A percentile compares a stretch with the other conserved stretches of the same genome.
Evolutionary conservation across 2,329 filamentous ascomycete genomes (phyloP).

Genomic region (Phialocephala subalpina): DNA sequence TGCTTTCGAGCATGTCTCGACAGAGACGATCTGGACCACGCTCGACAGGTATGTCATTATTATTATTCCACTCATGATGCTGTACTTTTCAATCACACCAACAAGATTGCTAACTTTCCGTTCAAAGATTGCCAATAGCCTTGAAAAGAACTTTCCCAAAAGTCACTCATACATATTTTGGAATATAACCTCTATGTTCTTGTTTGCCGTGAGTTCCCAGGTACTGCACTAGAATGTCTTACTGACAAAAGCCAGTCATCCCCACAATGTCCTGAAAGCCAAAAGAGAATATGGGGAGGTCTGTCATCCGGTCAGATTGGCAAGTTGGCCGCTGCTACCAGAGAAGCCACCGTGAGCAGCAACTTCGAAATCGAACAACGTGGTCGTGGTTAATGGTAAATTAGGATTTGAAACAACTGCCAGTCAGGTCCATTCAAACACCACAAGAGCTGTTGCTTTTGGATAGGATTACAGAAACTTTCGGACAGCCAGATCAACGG

Average conservation of each 20-base stretch:
- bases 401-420: conserved; percentile 39
- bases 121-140: conserved; percentile 43
- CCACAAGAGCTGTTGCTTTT: conserved; percentile 45
- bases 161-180: conserved; percentile 45
- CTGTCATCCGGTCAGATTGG: conserved; percentile 41
- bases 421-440: conserved; percentile 43
- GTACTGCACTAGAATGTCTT: neutral
- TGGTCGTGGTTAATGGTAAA: conserved; percentile 14
- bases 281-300: conserved; percentile 40
- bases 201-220: conserved; percentile 40
- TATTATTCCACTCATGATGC: neutral
- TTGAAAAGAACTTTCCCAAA: conserved; percentile 44
- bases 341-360: conserved; percentile 38
- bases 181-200: conserved; percentile 43
- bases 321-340: conserved; percentile 43
- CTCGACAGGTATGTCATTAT: conserved; percentile 39
- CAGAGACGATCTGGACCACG: conserved; percentile 44
- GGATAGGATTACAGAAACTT: conserved; percentile 39
- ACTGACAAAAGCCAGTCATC: conserved; percentile 36
- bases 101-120: neutral
- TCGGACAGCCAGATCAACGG: conserved; percentile 37
- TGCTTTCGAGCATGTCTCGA: conserved; percentile 43
- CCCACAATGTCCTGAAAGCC: conserved; percentile 36
- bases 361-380: neutral
- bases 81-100: neutral